Evolutionary conservation across 1,139 yeast genomes (phyloP), one percentile per base, ranked within the genome.

Genomic region (Yamadazyma aaseri): DNA sequence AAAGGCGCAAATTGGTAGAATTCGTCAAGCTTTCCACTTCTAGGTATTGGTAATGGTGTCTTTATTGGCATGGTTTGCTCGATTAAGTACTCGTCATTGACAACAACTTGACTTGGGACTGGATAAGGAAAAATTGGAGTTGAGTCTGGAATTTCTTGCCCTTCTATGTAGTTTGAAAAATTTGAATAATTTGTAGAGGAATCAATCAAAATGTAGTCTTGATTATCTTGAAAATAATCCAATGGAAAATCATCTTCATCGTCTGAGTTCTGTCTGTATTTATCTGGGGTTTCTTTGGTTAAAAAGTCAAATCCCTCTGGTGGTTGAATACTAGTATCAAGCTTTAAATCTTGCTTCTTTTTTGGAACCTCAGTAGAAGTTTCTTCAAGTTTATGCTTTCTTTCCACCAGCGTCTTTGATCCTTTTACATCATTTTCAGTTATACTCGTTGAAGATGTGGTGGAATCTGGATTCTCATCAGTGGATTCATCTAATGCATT

Each of bases 191-290:
- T 35, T 3, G 36, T 20, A 4, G 34, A 21, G 6, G 64, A 42
- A 32, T 67, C 73, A 30, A 68, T 47, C 2, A 60, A 50, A 14
- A 69, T 60, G 41, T 57, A 65, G 20, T 65, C 72, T 20, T 53
- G 47, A 8, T 46, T 45, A 23, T 55, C 58, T 22, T 48, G 50
- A 47, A 81, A 73, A 49, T 79, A 81, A 47, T 81, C 89, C 38
- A 81, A 56, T 2, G 89, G 87, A 55, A 81, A 81, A 48, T 81
- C 87, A 44, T 81, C 83, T 37, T 75, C 81, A 29, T 66, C 58
- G 13, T 35, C 40, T 8, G 41, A 44, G 5, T 35, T 22, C 11
- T 30, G 27, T 17, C 29, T 53, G 29, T 44, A 51, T 31, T 60
- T 55, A 3, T 51, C 52, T 1, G 63, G 63, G 3, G 65, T 54